A percentile compares a stretch with the other conserved stretches of the same genome.
These are phyloP conservation scores for Pichia nakasei DNA, from an alignment of 805 yeast genomes.

Conservation along the genomic window DNA sequence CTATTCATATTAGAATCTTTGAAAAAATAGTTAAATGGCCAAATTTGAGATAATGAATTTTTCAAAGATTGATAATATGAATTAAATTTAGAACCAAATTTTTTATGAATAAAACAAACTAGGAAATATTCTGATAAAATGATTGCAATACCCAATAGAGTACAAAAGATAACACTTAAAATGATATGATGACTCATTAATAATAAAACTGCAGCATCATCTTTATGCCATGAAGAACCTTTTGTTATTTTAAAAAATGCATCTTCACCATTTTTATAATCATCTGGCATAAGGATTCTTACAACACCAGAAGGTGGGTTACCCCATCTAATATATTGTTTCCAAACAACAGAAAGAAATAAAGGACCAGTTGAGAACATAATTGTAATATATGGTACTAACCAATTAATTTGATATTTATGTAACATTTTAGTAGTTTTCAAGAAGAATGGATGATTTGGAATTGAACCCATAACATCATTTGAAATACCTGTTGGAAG, in stretches of 20 bases:
- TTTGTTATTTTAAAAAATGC: constrained; percentile 67
- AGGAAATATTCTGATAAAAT: constrained; percentile 40
- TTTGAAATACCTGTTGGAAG: constrained; percentile 87
- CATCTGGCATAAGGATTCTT: constrained; percentile 60
- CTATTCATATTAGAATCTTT: neutral
- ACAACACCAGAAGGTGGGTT: constrained; percentile 58
- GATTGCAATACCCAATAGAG: constrained; percentile 41
- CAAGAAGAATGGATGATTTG: constrained; percentile 76
- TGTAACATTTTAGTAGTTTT: constrained; percentile 59
- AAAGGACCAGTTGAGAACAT: constrained; percentile 93
- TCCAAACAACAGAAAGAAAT: constrained; percentile 79
- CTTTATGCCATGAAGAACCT: constrained; percentile 91
- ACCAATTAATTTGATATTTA: constrained; percentile 63
- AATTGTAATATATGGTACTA: constrained; percentile 82
- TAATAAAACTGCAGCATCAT: constrained; percentile 75
- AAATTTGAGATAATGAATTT: neutral
- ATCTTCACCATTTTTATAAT: constrained; percentile 52
- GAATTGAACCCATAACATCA: constrained; percentile 87
- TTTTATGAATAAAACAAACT: constrained; percentile 17
- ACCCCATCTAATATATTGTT: constrained; percentile 76
- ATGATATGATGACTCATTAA: constrained; percentile 66
- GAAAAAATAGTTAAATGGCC: neutral
- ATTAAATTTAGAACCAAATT: constrained; percentile 5
- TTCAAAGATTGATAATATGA: neutral
- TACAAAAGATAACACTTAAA: constrained; percentile 63